Base-by-base conservation (phyloP, 1,284 basidiomycete species). In the Tylopilus sp. region DNA sequence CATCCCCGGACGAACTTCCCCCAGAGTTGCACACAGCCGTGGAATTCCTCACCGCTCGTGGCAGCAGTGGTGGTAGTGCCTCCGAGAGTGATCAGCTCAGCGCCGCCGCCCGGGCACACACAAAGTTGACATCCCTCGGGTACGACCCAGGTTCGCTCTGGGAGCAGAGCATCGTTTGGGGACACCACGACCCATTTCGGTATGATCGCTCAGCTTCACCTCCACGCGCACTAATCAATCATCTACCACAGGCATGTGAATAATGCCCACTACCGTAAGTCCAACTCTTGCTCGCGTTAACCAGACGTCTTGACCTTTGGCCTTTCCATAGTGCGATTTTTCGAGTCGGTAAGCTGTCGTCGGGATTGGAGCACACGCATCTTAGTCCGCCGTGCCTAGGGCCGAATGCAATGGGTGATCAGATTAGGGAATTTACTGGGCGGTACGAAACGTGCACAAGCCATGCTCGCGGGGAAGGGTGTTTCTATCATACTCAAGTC, bases 101-200 rank as follows among this genome's bases (percentile, higher is more conserved):
- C 34, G 47, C 45, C 11, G 60, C 66, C 13, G 65, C 69, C 28
- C 69, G 74, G 41, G 83, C 77, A 1, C 68, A 67, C 23, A 56
- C 58, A 31, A 73, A 71, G 53, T 60, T 87, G 18, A 56, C 64
- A 0, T 71, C 70, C 23, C 68, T 73, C 8, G 82, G 84, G 0
- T 81, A 78, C 51, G 82, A 86, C 57, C 72, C 77, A 5, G 55
- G 61, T 31, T 84, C 81, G 16, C 80, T 88, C 52, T 86, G 80
- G 80, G 83, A 86, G 59, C 86, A 89, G 62, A 70, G 66, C 16
- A 76, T 89, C 12, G 79, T 76, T 1, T 89, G 86, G 86, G 86
- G 86, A 41, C 81, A 89, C 58, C 79, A 84, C 34, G 87, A 89
- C 59, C 71, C 85, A 0, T 87, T 89, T 60, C 80, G 82, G 86